Base-by-base conservation (phyloP, 441 rosid genomes). In the Biscutella laevigata region DNA sequence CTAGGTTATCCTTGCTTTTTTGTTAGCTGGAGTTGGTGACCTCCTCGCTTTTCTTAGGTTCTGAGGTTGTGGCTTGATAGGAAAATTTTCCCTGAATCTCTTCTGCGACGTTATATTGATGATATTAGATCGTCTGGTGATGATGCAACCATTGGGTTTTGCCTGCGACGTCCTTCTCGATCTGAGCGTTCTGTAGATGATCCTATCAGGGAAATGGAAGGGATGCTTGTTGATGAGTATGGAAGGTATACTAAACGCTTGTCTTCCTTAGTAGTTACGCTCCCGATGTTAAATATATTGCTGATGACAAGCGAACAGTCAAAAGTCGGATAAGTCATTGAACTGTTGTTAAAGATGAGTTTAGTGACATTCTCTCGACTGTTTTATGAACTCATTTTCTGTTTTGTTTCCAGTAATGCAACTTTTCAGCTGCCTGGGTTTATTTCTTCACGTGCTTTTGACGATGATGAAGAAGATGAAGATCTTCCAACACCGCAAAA, bases 201-300 rank as follows among this genome's bases (percentile, higher is more conserved):
- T 70, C 99, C 99, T 44, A 63, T 92, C 26, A 84, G 99, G 70
- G 97, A 81, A 77, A 92, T 92, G 94, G 99, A 92, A 71, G 97
- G 97, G 77, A 88, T 92, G 88, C 82, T 74, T 72, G 95, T 92
- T 37, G 99, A 92, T 70, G 99, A 92, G 77, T 92, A 92, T 73
- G 99, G 98, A 59, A 88, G 98, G 98, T 88, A 57, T 22, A 76
- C 29, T 35, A 53, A 40, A 54, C 15, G 17, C 16, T 6, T 16
- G 15, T 60, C 22, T 30, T 61, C 14, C 25, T 25, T 33, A 9
- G 7, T 39, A 55, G 34, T 52, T 47, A 1, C 20, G 1, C 20
- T 17, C 20, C 20, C 3, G 1, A 17, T 17, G 3, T 17, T 17
- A 17, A 1, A 17, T 17, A 17, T 17, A 17, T 17, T 17, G 20